Base-by-base conservation (phyloP, 495 filamentous ascomycete species). In the Podospora appendiculata region DNA sequence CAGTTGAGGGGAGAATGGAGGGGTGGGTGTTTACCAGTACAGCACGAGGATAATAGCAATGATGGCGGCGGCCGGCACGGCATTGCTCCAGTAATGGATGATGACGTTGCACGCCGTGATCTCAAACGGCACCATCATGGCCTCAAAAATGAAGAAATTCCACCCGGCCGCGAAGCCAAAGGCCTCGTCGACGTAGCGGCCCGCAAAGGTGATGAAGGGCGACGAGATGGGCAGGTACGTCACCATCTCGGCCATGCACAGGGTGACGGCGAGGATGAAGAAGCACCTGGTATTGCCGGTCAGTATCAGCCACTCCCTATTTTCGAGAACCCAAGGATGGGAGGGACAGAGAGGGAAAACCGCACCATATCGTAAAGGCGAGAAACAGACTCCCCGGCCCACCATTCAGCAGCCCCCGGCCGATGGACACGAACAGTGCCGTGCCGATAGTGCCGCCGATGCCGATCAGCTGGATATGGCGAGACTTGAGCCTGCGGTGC, bases 141-240 rank as follows among this genome's bases (percentile, higher is more conserved):
- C 85, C 60, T 86, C 79, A 48, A 86, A 79, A 51, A 88, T 69
- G 62, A 89, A 89, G 56, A 84, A 85, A 59, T 90, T 90, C 75
- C 85, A 91, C 11, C 87, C 83, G 18, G 78, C 79, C 58, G 79
- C 80, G 51, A 84, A 82, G n/a, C 83, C 82, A 48, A 83, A 75
- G 39, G 79, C 71, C 33, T 85, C 86, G 62, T 90, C 87, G 51
- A 91, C 87, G 64, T 83, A 91, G 39, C 84, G 79, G 25, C 88
- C 86, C 32, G 88, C 87, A 62, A 91, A 88, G 25, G 86, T 83
- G 63, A 93, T 88, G 61, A 91, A 91, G 8, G 88, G 87, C 11
- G 84, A 87, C 16, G 83, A 86, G 47, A 93, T 84, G 32, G 88
- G 88, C 39, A 90, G 73, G 58, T 88, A 91, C 10, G 85, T 86